Evolutionary conservation across 108 stramenopile genomes (phyloP), one percentile per base, ranked within the genome.

Genomic region (Cyclotella kingstonii): DNA sequence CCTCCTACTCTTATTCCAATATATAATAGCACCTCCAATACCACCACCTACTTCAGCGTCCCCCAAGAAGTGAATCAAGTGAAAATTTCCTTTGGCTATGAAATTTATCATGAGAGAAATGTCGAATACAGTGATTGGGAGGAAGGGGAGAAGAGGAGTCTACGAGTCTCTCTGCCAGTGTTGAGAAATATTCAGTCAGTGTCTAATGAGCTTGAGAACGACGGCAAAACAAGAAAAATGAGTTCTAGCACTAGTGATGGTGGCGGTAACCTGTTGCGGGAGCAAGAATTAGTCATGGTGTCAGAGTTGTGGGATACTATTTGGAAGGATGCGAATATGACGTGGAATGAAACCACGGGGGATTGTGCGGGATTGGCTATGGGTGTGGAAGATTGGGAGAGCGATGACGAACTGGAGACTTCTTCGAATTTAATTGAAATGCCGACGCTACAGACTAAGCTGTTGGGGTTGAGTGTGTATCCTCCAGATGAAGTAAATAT

Each of bases 71-170:
- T 76, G 17, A 34, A 58, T 33, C 27, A 63, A 41, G 41, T 76
- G 9, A 41, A 52, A 34, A 38, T 76, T 2, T 29, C 61, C 0
- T 76, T 63, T 31, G 43, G 64, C 52, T 76, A 76, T 31, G 67
- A 63, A 22, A 68, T 76, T 38, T 33, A 23, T 10, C 75, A 76
- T 39, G 34, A n/a, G 10, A 57, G 54, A 21, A 54, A 57, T 8
- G 60, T 63, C 12, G 22, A 60, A 4, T 76, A 61, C 55, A 52
- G 39, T 9, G 54, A 17, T 18, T 7, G 12, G 6, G 26, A 15
- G 5, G 59, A 26, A 14, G 39, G 35, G 6, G 34, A 28, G 0
- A 50, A 48, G 17, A 36, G 28, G 34, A 34, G 14, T 14, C 4
- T 2, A 15, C 17, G 6, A 31, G 41, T 4, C 12, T 11, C 33